Evolutionary conservation across 2,329 filamentous ascomycete species (phyloP).

Genomic region (Botrytis elliptica): DNA sequence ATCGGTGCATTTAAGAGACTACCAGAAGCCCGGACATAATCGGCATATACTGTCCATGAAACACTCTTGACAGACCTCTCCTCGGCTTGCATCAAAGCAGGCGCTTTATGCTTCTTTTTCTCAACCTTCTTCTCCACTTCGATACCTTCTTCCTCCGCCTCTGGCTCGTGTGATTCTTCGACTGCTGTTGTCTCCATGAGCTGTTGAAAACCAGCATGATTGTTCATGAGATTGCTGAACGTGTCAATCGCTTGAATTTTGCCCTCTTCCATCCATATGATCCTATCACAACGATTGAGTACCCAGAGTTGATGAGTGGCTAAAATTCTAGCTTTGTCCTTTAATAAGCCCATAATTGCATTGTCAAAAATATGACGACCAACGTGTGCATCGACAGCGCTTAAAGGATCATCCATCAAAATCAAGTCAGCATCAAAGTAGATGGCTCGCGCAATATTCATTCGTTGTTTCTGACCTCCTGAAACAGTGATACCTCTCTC

Average conservation of each 20-base stretch:
- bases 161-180: conserved; percentile 59
- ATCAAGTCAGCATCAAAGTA: conserved; percentile 68
- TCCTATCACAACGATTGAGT: conserved; percentile 82
- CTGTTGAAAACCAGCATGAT: conserved; percentile 71
- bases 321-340: conserved; percentile 84
- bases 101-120: conserved; percentile 52
- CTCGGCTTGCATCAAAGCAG: conserved; percentile 69
- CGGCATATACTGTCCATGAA: conserved; percentile 61
- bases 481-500: conserved; percentile 95
- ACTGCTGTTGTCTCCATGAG: conserved; percentile 84
- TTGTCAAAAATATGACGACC: conserved; percentile 84
- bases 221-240: conserved; percentile 80
- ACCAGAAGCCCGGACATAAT: conserved; percentile 63
- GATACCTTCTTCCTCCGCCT: conserved; percentile 48
- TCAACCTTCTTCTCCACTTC: conserved; percentile 47
- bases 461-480: conserved; percentile 89
- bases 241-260: conserved; percentile 83
- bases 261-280: conserved; percentile 90
- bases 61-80: conserved; percentile 63
- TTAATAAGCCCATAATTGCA: conserved; percentile 84
- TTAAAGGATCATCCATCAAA: conserved; percentile 68
- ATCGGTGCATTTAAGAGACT: conserved; percentile 56
- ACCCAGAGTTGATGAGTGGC: conserved; percentile 96
- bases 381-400: conserved; percentile 68
- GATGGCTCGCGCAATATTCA: conserved; percentile 86